These are phyloP conservation scores for Microbotryum scabiosae DNA, from an alignment of 1,284 basidiomycete species.

Conservation along the genomic window DNA sequence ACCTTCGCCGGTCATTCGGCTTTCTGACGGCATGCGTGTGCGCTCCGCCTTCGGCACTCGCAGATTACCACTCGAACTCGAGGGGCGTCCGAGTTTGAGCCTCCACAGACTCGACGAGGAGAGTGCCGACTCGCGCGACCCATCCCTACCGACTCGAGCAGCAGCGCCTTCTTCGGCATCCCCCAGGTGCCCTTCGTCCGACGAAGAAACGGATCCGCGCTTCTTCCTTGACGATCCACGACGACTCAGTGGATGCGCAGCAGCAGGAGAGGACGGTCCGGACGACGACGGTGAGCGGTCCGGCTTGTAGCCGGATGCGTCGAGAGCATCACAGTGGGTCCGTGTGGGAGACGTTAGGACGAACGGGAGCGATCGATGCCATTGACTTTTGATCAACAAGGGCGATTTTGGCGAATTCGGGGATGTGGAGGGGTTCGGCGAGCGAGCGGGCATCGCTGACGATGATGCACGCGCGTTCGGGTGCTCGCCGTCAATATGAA, in stretches of 20 bases:
- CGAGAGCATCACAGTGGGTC: background rate
- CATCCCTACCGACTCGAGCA: background rate
- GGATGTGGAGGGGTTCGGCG: background rate
- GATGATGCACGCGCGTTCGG: background rate
- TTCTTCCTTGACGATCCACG: background rate
- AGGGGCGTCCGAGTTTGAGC: background rate
- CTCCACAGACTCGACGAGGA: background rate
- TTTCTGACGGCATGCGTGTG: background rate
- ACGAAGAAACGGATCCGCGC: constrained; percentile 4
- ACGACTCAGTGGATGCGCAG: too few relatives aligned
- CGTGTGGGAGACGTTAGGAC: background rate
- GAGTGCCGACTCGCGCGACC: background rate
- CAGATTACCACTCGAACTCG: background rate
- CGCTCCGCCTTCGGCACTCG: background rate
- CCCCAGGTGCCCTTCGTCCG: constrained; percentile 3
- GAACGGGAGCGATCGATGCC: background rate
- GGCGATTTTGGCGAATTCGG: background rate
- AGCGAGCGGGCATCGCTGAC: background rate
- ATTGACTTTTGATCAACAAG: background rate
- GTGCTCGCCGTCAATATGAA: constrained; percentile 5
- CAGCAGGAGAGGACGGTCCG: too few relatives aligned
- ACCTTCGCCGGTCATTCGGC: background rate
- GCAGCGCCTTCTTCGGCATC: background rate
- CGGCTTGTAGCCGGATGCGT: background rate
- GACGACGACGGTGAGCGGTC: constrained; percentile 2